These are phyloP conservation scores for Cyclotella baltica DNA, from an alignment of 108 stramenopile genomes.

Conservation along the genomic window DNA sequence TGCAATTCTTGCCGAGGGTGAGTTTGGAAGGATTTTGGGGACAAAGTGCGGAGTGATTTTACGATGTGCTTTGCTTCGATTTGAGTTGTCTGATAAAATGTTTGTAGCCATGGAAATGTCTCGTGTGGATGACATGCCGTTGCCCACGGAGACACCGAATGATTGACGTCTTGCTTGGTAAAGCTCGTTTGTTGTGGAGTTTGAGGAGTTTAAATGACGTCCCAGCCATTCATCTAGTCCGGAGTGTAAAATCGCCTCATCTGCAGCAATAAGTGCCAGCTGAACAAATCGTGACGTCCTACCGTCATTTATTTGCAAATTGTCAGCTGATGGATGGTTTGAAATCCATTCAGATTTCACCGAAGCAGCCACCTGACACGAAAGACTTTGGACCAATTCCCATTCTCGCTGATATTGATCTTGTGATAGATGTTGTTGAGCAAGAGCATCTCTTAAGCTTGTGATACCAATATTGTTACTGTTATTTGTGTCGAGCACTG, in stretches of 20 bases:
- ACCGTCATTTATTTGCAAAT: slow-evolving; percentile 40
- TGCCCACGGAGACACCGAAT: slow-evolving; percentile 83
- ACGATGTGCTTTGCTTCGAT: slow-evolving; percentile 46
- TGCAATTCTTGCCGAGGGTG: slow-evolving; percentile 82
- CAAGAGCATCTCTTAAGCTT: slow-evolving; percentile 60
- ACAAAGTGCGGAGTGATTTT: slow-evolving; percentile 93
- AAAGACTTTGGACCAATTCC: slow-evolving; percentile 59
- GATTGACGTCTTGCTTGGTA: slow-evolving; percentile 43
- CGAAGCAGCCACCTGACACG: slow-evolving; percentile 86
- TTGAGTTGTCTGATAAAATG: background rate
- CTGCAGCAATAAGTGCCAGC: slow-evolving; percentile 80
- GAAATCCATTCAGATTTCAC: slow-evolving; percentile 48
- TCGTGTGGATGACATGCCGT: slow-evolving; percentile 91
- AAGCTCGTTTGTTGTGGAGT: background rate
- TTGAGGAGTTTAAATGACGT: background rate
- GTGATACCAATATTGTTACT: slow-evolving; percentile 57
- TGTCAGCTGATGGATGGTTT: slow-evolving; percentile 11
- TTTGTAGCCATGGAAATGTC: slow-evolving; percentile 66
- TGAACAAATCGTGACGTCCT: slow-evolving; percentile 78
- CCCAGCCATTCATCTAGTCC: slow-evolving; percentile 47
- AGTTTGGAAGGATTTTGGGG: slow-evolving; percentile 92
- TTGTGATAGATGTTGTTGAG: slow-evolving; percentile 50
- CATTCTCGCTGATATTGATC: slow-evolving; percentile 57
- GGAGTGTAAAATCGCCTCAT: slow-evolving; percentile 68
- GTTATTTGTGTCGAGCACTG: slow-evolving; percentile 38